A percentile compares a stretch with the other conserved stretches of the same genome.
These are phyloP conservation scores for Bullera alba DNA, from an alignment of 768 basidiomycete genomes.

Conservation along the genomic window DNA sequence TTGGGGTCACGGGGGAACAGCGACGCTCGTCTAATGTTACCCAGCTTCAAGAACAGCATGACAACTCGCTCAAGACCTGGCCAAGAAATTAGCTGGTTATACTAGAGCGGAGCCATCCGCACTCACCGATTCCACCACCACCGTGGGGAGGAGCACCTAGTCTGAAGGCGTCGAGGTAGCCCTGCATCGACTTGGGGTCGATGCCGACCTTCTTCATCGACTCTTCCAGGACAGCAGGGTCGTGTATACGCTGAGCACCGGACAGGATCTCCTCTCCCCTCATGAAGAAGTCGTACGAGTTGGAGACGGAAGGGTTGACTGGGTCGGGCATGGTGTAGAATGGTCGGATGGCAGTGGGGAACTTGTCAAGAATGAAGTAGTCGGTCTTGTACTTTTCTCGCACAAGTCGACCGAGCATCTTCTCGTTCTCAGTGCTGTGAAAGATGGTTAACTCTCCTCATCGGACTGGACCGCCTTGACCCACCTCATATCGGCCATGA, in stretches of 20 bases:
- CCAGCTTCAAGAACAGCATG: constrained; percentile 95
- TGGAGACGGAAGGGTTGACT: constrained; percentile 81
- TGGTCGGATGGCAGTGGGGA: constrained; percentile 87
- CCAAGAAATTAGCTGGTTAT: background rate
- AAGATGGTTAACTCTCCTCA: background rate
- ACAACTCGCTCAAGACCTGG: constrained; percentile 80
- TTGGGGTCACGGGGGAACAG: constrained; percentile 97
- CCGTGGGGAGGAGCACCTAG: constrained; percentile 94
- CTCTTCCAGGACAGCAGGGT: constrained; percentile 68
- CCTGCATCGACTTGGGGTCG: constrained; percentile 83
- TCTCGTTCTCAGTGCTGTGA: constrained; percentile 86
- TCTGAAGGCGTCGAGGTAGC: constrained; percentile 88
- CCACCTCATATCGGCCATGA: constrained; percentile 74
- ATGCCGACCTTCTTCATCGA: constrained; percentile 82
- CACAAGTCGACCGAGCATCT: constrained; percentile 78
- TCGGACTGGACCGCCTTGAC: background rate
- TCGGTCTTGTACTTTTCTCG: constrained; percentile 93
- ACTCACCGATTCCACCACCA: constrained; percentile 79
- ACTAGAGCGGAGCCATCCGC: background rate
- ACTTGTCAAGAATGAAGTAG: constrained; percentile 99
- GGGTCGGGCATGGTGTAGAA: constrained; percentile 99
- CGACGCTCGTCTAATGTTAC: constrained; percentile 86
- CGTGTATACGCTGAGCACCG: constrained; percentile 96
- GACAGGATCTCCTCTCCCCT: constrained; percentile 97
- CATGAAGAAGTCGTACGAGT: constrained; percentile 99